Evolutionary conservation across 73 alveolate species (phyloP).

Genomic region (Paramecium caudatum): DNA sequence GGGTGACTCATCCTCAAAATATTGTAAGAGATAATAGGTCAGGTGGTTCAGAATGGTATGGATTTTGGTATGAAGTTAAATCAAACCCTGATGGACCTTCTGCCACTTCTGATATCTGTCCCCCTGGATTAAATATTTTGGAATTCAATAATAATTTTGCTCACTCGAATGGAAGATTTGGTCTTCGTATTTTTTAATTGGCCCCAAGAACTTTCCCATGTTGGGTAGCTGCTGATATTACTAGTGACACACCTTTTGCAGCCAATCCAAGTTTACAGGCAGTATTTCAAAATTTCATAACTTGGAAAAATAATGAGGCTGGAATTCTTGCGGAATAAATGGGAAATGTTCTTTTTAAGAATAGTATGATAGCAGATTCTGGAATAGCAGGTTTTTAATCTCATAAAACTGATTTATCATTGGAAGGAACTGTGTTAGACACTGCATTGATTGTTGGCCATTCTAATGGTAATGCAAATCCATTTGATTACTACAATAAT

Average conservation of each 20-base stretch:
- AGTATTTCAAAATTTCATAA: slow-evolving; percentile 35
- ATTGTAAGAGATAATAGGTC: slow-evolving; percentile 84
- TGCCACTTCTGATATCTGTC: slow-evolving; percentile 84
- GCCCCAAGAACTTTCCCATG: slow-evolving; percentile 79
- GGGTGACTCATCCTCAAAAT: slow-evolving; percentile 92
- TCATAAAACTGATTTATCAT: slow-evolving; percentile 69
- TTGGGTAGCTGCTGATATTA: background rate
- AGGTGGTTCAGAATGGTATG: slow-evolving; percentile 91
- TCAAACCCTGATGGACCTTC: slow-evolving; percentile 89
- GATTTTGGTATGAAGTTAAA: slow-evolving; percentile 89
- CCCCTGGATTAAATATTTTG: slow-evolving; percentile 75
- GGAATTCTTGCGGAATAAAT: slow-evolving; percentile 84
- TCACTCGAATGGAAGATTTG: slow-evolving; percentile 91
- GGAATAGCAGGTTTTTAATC: slow-evolving; percentile 79
- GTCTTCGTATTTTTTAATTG: slow-evolving; percentile 86
- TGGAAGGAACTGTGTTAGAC: slow-evolving; percentile 63
- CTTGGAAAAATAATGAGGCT: slow-evolving; percentile 81
- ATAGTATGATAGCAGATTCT: slow-evolving; percentile 80
- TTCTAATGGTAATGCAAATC: slow-evolving; percentile 3
- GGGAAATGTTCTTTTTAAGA: slow-evolving; percentile 78
- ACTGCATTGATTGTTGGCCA: slow-evolving; percentile 68
- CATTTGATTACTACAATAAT: background rate
- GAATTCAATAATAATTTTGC: slow-evolving; percentile 87
- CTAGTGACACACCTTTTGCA: slow-evolving; percentile 38
- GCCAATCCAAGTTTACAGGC: slow-evolving; percentile 76